Evolutionary conservation across 164 flowering plant species (phyloP), one percentile per base, ranked within the genome.

Genomic region (Macadamia tetraphylla): DNA sequence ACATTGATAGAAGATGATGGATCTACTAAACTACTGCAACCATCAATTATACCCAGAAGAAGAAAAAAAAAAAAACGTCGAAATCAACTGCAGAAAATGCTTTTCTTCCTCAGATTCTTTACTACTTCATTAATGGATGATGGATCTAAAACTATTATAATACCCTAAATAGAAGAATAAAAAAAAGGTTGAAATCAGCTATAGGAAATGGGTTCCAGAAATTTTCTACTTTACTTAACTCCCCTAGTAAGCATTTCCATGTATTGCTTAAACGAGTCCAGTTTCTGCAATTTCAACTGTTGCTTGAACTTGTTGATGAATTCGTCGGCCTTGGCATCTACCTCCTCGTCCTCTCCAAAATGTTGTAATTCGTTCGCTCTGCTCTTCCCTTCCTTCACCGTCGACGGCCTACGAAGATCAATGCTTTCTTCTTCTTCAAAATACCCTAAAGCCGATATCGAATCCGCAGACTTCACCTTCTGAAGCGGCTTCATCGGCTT

Each of bases 251-350:
- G 66, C 79, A 75, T 77, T 40, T 79, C 84, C 66, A 74, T 81
- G 73, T 77, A 73, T 67, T 82, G 77, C 17, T 73, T 6, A 32
- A 84, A 55, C n/a, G 88, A 86, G 14, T 85, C 83, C n/a, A 83
- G 60, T 65, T 85, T 74, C 77, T 84, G 85, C 63, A 84, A 15
- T 74, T 78, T 76, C 67, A 84, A 63, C 76, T 86, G 87, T 66
- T 86, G 82, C 74, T 79, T 80, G 58, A 86, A 83, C 74, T 43
- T 76, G 69, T 80, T 80, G 31, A 86, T 86, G 69, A 86, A 86
- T 30, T 86, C 88, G 65, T 86, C 88, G 1, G 88, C 87, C 60
- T 74, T 81, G 5, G 77, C 80, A 64, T 86, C 86, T 17, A 85
- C 91, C 58, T 63, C 81, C n/a, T 76, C 84, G 14, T 79, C 86